These are phyloP conservation scores for Cyberlindnera bimundalis DNA, from an alignment of 805 yeast species.

Conservation along the genomic window DNA sequence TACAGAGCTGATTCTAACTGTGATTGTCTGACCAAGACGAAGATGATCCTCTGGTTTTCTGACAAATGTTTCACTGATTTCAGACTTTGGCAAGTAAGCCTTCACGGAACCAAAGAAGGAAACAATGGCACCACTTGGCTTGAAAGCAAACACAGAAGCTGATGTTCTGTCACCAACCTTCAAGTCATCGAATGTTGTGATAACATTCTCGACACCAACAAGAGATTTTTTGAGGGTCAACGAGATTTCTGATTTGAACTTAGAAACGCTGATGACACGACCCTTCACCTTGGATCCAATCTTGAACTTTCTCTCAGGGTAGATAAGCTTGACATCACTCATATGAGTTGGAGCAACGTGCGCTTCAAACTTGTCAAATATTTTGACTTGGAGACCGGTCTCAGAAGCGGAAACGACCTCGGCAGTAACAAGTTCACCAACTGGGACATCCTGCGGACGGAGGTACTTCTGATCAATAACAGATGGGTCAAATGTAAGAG, in stretches of 20 bases:
- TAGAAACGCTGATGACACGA: constrained; percentile 55
- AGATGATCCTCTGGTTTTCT: constrained; percentile 73
- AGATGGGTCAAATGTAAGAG: constrained; percentile 65
- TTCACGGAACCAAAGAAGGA: constrained; percentile 75
- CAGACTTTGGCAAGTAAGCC: constrained; percentile 83
- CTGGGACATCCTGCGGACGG: constrained; percentile 66
- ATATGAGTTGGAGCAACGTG: constrained; percentile 71
- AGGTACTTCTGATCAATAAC: constrained; percentile 64
- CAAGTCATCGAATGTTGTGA: constrained; percentile 48
- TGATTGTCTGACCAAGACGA: constrained; percentile 79
- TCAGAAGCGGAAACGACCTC: constrained; percentile 53
- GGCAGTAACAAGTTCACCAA: constrained; percentile 62
- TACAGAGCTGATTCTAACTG: constrained; percentile 59
- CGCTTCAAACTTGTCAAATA: constrained; percentile 69
- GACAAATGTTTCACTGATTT: constrained; percentile 87
- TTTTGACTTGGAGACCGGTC: constrained; percentile 63
- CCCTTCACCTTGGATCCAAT: constrained; percentile 79
- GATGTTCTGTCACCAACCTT: constrained; percentile 52
- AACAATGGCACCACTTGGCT: constrained; percentile 75
- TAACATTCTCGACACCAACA: constrained; percentile 46
- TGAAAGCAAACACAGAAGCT: constrained; percentile 72
- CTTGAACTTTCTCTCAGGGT: constrained; percentile 91
- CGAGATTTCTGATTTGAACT: constrained; percentile 44
- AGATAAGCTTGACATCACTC: constrained; percentile 76
- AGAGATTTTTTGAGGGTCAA: constrained; percentile 83